phyloP scores from a whole-genome alignment of 306 rosid genomes.

The Styphnolobium japonicum region DNA sequence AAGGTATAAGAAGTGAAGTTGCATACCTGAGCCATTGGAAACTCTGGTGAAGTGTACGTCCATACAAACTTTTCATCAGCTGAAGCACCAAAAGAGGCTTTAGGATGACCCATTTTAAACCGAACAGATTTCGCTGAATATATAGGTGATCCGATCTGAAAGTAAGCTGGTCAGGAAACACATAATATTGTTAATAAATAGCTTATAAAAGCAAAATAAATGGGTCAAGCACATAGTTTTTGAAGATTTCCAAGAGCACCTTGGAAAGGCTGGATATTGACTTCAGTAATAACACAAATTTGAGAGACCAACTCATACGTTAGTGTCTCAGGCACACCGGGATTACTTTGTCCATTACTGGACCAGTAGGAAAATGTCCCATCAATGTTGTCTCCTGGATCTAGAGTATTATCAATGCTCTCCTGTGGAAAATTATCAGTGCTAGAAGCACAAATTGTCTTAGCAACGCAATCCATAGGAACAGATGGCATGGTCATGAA shows the following conservation, averaged over 20 bases:
- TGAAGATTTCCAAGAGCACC: slow-evolving; percentile 41
- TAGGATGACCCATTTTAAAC: slow-evolving; percentile 70
- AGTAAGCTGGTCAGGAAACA: slow-evolving; percentile 51
- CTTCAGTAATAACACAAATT: slow-evolving; percentile 63
- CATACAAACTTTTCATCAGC: slow-evolving; percentile 51
- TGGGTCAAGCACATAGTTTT: slow-evolving; percentile 7
- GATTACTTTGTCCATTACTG: slow-evolving; percentile 75
- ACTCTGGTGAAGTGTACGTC: slow-evolving; percentile 83
- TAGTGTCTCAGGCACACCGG: slow-evolving; percentile 76
- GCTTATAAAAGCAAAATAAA: background rate
- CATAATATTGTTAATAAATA: slow-evolving; percentile 19
- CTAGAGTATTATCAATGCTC: slow-evolving; percentile 74
- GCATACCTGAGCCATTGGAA: slow-evolving; percentile 77
- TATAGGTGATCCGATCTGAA: slow-evolving; percentile 71
- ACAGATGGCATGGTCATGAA: slow-evolving; percentile 25
- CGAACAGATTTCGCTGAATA: slow-evolving; percentile 76
- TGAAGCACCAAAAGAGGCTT: slow-evolving; percentile 31
- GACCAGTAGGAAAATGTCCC: slow-evolving; percentile 73
- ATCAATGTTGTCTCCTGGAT: slow-evolving; percentile 24
- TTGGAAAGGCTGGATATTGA: slow-evolving; percentile 72
- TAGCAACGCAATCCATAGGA: slow-evolving; percentile 45
- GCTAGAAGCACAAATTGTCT: slow-evolving; percentile 79
- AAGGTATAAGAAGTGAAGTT: background rate
- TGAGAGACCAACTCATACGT: slow-evolving; percentile 63
- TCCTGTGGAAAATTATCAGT: slow-evolving; percentile 83